These are phyloP conservation scores for Paxillus ammoniavirescens DNA, from an alignment of 768 basidiomycete genomes.

Conservation along the genomic window DNA sequence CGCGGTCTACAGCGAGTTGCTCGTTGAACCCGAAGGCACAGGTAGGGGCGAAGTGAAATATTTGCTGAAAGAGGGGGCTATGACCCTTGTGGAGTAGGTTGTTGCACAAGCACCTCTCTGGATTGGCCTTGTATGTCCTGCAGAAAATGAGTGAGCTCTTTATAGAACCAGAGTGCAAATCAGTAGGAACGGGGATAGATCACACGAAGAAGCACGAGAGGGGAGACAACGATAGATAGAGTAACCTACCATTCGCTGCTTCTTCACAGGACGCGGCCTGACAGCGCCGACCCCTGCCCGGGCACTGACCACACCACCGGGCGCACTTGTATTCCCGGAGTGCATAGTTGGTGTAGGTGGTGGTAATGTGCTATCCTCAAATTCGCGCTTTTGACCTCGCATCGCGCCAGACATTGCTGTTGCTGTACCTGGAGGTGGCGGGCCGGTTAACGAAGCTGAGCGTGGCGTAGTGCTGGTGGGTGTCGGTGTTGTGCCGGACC, in stretches of 20 bases:
- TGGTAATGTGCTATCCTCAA: constrained; percentile 24
- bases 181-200: neutral
- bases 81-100: constrained; percentile 72
- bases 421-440: constrained; percentile 21
- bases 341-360: constrained; percentile 21
- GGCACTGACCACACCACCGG: constrained; percentile 42
- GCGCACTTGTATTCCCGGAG: constrained; percentile 22
- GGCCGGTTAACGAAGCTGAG: constrained; percentile 26
- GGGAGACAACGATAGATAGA: neutral
- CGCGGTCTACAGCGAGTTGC: constrained; percentile 6
- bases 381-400: constrained; percentile 36
- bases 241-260: constrained; percentile 65
- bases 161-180: neutral
- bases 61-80: constrained; percentile 19
- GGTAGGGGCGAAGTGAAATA: neutral
- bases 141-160: constrained; percentile 7
- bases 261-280: constrained; percentile 71
- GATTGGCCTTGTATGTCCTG: constrained; percentile 68
- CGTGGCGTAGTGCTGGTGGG: constrained; percentile 32
- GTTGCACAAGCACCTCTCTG: constrained; percentile 62
- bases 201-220: neutral
- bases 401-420: constrained; percentile 3
- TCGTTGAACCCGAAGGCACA: constrained; percentile 1
- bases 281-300: constrained; percentile 58
- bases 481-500: constrained; percentile 28